Evolutionary conservation across 495 filamentous ascomycete genomes (phyloP).

Genomic region (Penicillium steckii): DNA sequence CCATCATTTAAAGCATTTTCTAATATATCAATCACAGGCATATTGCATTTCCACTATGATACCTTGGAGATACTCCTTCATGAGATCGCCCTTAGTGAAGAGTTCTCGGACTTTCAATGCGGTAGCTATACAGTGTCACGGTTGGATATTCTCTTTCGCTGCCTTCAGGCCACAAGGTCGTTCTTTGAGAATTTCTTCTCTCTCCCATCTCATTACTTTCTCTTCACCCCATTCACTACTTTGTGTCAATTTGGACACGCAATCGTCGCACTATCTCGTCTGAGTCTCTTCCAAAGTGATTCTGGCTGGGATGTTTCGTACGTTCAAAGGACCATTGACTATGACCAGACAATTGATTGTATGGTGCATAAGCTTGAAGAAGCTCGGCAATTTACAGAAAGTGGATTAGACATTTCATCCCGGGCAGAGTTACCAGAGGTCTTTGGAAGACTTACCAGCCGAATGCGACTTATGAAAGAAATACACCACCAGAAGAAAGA

Average conservation of each 20-base stretch:
- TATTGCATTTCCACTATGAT: slow-evolving; percentile 18
- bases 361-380: slow-evolving; percentile 12
- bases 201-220: slow-evolving; percentile 15
- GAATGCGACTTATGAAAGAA: slow-evolving; percentile 17
- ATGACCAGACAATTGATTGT: slow-evolving; percentile 4
- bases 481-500: slow-evolving; percentile 13
- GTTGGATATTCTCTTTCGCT: slow-evolving; percentile 25
- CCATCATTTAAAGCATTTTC: background rate
- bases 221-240: slow-evolving; percentile 22
- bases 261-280: slow-evolving; percentile 28
- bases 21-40: background rate
- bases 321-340: slow-evolving; percentile 15
- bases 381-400: background rate
- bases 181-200: slow-evolving; percentile 29
- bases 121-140: slow-evolving; percentile 11
- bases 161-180: slow-evolving; percentile 25
- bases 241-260: slow-evolving; percentile 24
- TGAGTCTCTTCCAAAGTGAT: slow-evolving; percentile 28
- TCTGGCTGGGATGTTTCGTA: slow-evolving; percentile 22
- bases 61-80: slow-evolving; percentile 25
- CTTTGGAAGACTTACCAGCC: slow-evolving; percentile 4
- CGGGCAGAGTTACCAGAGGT: slow-evolving; percentile 13
- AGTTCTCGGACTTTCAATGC: slow-evolving; percentile 11
- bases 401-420: background rate
- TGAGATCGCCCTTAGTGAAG: slow-evolving; percentile 17